A percentile compares a stretch with the other conserved stretches of the same genome.
Conservation (phyloP, 495 filamentous ascomycete genomes). For the Neurospora sp. region DNA sequence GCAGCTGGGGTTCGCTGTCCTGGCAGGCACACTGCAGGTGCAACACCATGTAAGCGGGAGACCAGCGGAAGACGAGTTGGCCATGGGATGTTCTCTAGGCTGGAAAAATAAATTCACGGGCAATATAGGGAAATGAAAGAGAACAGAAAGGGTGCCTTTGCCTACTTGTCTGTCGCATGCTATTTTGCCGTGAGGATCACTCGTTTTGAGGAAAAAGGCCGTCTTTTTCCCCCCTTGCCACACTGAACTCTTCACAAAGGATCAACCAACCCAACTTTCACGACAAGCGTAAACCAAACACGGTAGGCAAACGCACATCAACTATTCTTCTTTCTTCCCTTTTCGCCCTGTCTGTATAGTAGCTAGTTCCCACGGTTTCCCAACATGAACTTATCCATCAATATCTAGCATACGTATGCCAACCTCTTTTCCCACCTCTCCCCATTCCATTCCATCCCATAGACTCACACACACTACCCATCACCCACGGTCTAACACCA, state of each 20-base stretch:
- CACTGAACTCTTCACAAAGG: neutral
- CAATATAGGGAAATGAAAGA: no score
- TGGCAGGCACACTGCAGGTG: no score
- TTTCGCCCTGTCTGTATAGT: neutral
- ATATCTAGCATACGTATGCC: neutral
- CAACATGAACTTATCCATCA: neutral
- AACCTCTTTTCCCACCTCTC: neutral
- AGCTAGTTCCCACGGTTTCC: neutral
- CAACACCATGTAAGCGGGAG: no score
- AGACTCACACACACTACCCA: neutral
- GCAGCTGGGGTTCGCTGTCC: no score
- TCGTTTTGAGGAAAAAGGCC: neutral
- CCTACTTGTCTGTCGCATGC: no score
- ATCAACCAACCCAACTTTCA: neutral
- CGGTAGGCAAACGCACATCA: neutral
- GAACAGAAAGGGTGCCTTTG: no score
- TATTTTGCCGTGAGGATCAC: neutral
- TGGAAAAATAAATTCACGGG: no score
- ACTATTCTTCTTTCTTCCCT: neutral
- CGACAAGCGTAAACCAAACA: neutral
- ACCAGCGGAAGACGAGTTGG: no score
- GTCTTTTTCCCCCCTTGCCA: neutral
- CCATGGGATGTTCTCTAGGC: no score
- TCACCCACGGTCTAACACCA: conserved; percentile 58
- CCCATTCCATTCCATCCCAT: neutral